Conservation (phyloP, 345 rosid species). For the Mercurialis annua region DNA sequence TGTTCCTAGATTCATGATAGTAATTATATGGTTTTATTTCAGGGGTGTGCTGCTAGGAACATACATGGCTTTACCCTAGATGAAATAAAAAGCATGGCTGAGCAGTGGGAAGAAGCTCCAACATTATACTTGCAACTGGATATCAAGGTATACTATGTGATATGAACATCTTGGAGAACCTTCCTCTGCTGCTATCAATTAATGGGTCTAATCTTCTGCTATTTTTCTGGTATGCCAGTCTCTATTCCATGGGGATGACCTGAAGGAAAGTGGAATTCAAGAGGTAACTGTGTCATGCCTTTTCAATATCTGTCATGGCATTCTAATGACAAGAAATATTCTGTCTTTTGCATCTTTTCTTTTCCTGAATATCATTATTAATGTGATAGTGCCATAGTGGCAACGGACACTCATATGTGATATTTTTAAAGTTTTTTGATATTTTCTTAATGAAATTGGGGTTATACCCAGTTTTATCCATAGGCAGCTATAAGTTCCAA, state of each 20-base stretch:
- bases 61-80: conserved; percentile 78
- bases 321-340: neutral
- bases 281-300: conserved; percentile 52
- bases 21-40: conserved; percentile 27
- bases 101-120: conserved; percentile 87
- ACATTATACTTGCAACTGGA: conserved; percentile 67
- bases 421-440: neutral
- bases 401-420: neutral
- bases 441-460: neutral
- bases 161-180: conserved; percentile 10
- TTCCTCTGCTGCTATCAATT: neutral
- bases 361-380: neutral
- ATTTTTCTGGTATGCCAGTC: conserved; percentile 50
- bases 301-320: neutral
- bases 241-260: conserved; percentile 68
- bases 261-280: conserved; percentile 72
- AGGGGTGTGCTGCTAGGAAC: conserved; percentile 99
- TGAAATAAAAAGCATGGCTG: conserved; percentile 76
- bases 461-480: neutral
- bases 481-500: neutral
- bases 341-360: neutral
- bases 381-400: neutral
- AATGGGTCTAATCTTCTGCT: conserved; percentile 11
- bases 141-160: conserved; percentile 51
- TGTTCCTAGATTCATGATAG: conserved; percentile 16